Evolutionary conservation across 2,329 filamentous ascomycete species (phyloP).

Genomic region (Rhytidhysteron rufulum): DNA sequence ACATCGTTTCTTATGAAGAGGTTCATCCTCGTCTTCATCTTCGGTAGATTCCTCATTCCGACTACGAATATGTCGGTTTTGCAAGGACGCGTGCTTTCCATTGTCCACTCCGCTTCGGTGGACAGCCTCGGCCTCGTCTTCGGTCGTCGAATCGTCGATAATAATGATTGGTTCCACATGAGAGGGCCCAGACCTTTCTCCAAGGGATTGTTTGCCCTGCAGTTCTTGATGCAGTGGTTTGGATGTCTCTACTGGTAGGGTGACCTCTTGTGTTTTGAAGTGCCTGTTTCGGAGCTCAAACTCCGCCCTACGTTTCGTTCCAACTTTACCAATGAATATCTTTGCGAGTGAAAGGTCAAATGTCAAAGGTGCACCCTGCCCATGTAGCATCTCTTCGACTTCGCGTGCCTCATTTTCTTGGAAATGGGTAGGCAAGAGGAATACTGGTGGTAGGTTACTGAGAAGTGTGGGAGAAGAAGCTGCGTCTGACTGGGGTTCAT

Average conservation of each 20-base stretch:
- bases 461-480: conserved; percentile 33
- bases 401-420: conserved; percentile 58
- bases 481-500: conserved; percentile 13
- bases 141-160: conserved; percentile 15
- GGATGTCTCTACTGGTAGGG: conserved; percentile 3
- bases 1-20: no score
- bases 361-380: conserved; percentile 57
- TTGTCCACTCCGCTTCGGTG: conserved; percentile 6
- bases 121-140: conserved; percentile 19
- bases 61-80: conserved; percentile 9
- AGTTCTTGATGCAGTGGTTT: not conserved
- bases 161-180: not conserved
- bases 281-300: conserved; percentile 72
- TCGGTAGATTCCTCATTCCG: conserved; percentile 18
- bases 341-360: conserved; percentile 68
- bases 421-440: conserved; percentile 69
- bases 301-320: conserved; percentile 64
- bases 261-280: conserved; percentile 54
- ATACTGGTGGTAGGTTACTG: conserved; percentile 59
- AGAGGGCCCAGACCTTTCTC: conserved; percentile 4
- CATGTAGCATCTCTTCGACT: conserved; percentile 61
- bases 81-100: not conserved
- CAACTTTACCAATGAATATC: conserved; percentile 70
- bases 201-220: not conserved
- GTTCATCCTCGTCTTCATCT: conserved; percentile 17